These are phyloP conservation scores for Eragrostis curvula DNA, from an alignment of 176 grass and related monocot genomes.

Conservation along the genomic window DNA sequence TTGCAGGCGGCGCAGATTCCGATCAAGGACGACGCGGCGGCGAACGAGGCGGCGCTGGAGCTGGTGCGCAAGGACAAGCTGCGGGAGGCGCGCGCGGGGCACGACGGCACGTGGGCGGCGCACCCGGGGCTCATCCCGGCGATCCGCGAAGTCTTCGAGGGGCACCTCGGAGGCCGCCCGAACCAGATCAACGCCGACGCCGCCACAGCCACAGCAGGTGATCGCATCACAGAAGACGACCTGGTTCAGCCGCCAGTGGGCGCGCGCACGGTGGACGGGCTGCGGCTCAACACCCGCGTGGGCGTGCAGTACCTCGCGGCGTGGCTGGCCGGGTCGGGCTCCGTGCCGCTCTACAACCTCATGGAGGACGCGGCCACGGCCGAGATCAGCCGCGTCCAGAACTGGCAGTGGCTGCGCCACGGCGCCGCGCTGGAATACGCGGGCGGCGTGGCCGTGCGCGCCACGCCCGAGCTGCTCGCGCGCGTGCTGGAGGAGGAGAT, in stretches of 20 bases:
- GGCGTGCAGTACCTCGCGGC: constrained; percentile 87
- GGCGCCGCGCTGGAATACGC: constrained; percentile 51
- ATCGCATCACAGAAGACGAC: constrained; percentile 64
- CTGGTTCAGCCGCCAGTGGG: constrained; percentile 70
- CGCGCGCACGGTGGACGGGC: constrained; percentile 67
- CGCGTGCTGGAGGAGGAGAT: constrained; percentile 85
- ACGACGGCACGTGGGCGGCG: constrained; percentile 96
- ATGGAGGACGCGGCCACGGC: constrained; percentile 98
- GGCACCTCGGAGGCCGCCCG: constrained; percentile 58
- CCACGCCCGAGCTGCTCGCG: constrained; percentile 73
- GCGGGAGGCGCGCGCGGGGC: constrained; percentile 75
- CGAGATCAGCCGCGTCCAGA: constrained; percentile 95
- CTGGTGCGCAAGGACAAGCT: constrained; percentile 89
- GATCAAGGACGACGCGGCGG: constrained; percentile 72
- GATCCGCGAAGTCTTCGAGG: constrained; percentile 73
- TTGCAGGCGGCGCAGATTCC: constrained; percentile 98
- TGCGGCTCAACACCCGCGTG: constrained; percentile 84
- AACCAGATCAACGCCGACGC: constrained; percentile 67
- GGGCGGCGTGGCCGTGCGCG: constrained; percentile 44
- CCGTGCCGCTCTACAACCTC: constrained; percentile 91
- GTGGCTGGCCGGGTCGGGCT: constrained; percentile 76
- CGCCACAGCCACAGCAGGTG: background rate
- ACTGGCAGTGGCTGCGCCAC: constrained; percentile 95
- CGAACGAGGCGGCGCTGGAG: constrained; percentile 88
- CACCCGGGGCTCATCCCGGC: constrained; percentile 92